Conservation (phyloP, 177 flowering plant species). For the Tripterygium wilfordii region DNA sequence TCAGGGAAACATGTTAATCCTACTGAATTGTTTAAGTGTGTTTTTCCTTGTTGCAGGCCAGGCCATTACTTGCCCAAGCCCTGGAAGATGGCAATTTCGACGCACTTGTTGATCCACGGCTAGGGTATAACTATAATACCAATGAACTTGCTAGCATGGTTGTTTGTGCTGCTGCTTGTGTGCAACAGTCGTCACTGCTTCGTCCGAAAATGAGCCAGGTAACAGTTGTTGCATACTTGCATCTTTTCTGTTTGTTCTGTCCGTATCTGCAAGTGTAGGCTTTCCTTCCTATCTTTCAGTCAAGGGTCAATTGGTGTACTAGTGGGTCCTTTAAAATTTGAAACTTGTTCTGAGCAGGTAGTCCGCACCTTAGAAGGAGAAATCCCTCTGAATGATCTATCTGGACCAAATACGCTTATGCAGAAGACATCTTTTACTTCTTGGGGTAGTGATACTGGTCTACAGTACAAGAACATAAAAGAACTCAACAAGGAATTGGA, state of each 20-base stretch:
- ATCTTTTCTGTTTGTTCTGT: too few relatives aligned
- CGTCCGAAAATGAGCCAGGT: slow-evolving; percentile 48
- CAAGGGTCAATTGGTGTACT: too few relatives aligned
- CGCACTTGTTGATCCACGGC: slow-evolving; percentile 21
- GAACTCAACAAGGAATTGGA: background rate
- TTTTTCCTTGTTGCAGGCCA: slow-evolving; percentile 18
- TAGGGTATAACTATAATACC: slow-evolving; percentile 14
- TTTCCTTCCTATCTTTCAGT: too few relatives aligned
- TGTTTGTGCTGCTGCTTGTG: slow-evolving; percentile 42
- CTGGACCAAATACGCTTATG: slow-evolving; percentile 1
- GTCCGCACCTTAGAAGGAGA: slow-evolving; percentile 24
- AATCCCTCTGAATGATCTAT: slow-evolving; percentile 6
- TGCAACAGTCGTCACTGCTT: slow-evolving; percentile 28
- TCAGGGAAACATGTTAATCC: too few relatives aligned
- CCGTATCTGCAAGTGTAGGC: too few relatives aligned
- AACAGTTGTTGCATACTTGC: too few relatives aligned
- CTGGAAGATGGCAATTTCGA: slow-evolving; percentile 18
- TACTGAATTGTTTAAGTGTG: too few relatives aligned
- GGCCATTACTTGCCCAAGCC: slow-evolving; percentile 22
- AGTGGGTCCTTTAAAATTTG: too few relatives aligned
- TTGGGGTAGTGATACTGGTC: too few relatives aligned
- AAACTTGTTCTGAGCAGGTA: too few relatives aligned
- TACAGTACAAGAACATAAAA: slow-evolving; percentile 7
- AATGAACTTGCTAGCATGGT: slow-evolving; percentile 30
- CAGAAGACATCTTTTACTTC: background rate